Evolutionary conservation across 2,329 filamentous ascomycete genomes (phyloP).

Genomic region (Verticillium tricorpus): DNA sequence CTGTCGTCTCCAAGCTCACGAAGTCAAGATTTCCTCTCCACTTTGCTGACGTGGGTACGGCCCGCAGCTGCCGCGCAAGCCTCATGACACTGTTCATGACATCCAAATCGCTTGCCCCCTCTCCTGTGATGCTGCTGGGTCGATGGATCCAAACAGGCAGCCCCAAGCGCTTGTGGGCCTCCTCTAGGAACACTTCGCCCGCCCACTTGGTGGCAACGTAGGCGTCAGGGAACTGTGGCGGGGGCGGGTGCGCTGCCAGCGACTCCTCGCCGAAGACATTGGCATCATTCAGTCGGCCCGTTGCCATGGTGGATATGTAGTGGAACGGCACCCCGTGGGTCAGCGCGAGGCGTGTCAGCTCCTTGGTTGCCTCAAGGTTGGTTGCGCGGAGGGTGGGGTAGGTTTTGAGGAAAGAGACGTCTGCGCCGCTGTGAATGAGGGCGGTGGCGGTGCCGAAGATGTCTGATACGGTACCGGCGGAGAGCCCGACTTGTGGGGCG

Average conservation of each 20-base stretch:
- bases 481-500: slow-evolving; percentile 30
- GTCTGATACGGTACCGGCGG: background rate
- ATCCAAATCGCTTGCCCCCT: background rate
- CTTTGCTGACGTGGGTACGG: no score
- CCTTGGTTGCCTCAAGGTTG: slow-evolving; percentile 24
- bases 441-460: slow-evolving; percentile 23
- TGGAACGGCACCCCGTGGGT: slow-evolving; percentile 26
- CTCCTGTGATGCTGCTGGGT: background rate
- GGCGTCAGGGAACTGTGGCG: slow-evolving; percentile 19
- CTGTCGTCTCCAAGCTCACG: no score
- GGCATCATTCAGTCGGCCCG: slow-evolving; percentile 7
- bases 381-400: slow-evolving; percentile 20
- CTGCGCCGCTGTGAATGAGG: slow-evolving; percentile 47
- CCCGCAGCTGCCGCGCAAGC: no score
- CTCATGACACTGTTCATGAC: background rate
- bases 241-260: slow-evolving; percentile 1
- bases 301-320: slow-evolving; percentile 28
- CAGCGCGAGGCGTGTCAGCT: slow-evolving; percentile 19
- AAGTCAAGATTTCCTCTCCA: no score
- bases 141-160: slow-evolving; percentile 24
- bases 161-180: background rate
- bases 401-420: slow-evolving; percentile 24
- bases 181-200: slow-evolving; percentile 26
- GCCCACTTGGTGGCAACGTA: slow-evolving; percentile 30
- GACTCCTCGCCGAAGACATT: no score